Evolutionary conservation across 1,284 basidiomycete genomes (phyloP).

Genomic region (Tetrapyrgos nigripes): DNA sequence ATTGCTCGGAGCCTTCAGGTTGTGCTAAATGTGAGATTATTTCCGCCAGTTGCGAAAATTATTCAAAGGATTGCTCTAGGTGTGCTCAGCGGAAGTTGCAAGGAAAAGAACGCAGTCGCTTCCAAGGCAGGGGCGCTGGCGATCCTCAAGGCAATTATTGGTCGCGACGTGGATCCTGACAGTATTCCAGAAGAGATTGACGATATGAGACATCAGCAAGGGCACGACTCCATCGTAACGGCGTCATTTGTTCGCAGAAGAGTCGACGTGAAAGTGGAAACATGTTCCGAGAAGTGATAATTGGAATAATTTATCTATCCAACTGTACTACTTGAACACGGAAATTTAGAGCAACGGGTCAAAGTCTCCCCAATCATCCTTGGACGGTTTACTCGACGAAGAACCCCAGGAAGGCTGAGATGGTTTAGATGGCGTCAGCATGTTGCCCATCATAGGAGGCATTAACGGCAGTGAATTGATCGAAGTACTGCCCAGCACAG

Average conservation of each 20-base stretch:
- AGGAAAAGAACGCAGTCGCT: conserved; percentile 68
- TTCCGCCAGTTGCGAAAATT: background rate
- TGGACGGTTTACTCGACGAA: conserved; percentile 54
- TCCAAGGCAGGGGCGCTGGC: conserved; percentile 79
- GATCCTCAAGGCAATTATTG: conserved; percentile 67
- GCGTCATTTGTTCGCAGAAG: conserved; percentile 54
- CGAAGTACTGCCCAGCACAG: conserved; percentile 18
- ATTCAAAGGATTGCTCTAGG: conserved; percentile 45
- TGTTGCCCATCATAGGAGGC: conserved; percentile 51
- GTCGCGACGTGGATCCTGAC: conserved; percentile 56
- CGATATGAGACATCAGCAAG: conserved; percentile 23
- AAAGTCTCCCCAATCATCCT: conserved; percentile 80
- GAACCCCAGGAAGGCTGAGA: conserved; percentile 53
- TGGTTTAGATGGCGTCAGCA: conserved; percentile 66
- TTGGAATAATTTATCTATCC: conserved; percentile 8
- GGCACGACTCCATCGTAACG: conserved; percentile 59
- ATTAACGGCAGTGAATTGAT: conserved; percentile 2
- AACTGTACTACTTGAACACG: conserved; percentile 27
- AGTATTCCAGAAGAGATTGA: conserved; percentile 42
- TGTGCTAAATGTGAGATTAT: conserved; percentile 71
- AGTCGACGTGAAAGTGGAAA: conserved; percentile 60
- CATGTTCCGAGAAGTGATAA: conserved; percentile 27
- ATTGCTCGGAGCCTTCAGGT: conserved; percentile 63
- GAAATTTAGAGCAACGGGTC: conserved; percentile 64
- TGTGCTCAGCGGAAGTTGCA: conserved; percentile 66